Evolutionary conservation across 495 filamentous ascomycete species (phyloP).

Genomic region (Penicillium desertorum): DNA sequence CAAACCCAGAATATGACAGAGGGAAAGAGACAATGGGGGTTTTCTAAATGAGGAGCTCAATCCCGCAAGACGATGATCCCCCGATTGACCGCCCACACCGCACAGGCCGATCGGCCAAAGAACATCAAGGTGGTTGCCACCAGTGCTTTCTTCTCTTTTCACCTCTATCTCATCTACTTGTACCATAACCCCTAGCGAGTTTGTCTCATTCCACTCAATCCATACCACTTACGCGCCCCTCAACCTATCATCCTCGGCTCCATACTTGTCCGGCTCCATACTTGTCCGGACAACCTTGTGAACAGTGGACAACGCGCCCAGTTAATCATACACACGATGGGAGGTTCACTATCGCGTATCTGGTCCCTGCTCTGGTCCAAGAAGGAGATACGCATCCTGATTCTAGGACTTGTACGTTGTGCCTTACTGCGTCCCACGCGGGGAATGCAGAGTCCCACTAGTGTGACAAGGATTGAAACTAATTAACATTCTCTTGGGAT

Average conservation of each 20-base stretch:
- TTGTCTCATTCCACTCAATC: neutral
- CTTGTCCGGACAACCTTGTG: slow-evolving; percentile 7
- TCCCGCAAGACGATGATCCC: slow-evolving; percentile 17
- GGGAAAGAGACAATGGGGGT: slow-evolving; percentile 5
- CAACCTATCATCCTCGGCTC: neutral
- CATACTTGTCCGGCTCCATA: slow-evolving; percentile 16
- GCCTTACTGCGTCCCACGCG: neutral
- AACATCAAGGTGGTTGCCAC: slow-evolving; percentile 31
- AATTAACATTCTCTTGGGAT: slow-evolving; percentile 20
- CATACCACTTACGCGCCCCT: neutral
- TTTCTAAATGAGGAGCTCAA: slow-evolving; percentile 19
- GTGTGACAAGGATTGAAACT: slow-evolving; percentile 14
- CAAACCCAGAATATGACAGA: neutral
- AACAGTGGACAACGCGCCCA: slow-evolving; percentile 1
- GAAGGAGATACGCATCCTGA: slow-evolving; percentile 97
- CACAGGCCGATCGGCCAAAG: slow-evolving; percentile 29
- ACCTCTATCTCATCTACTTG: slow-evolving; percentile 11
- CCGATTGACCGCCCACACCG: slow-evolving; percentile 36
- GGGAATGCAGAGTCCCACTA: neutral
- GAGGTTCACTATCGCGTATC: slow-evolving; percentile 71
- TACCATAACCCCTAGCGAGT: slow-evolving; percentile 9
- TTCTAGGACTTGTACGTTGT: slow-evolving; percentile 80
- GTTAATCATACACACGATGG: slow-evolving; percentile 57
- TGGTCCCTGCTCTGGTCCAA: slow-evolving; percentile 82
- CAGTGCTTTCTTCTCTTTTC: slow-evolving; percentile 12